These are phyloP conservation scores for Cubamyces lactineus DNA, from an alignment of 768 basidiomycete species.

Conservation along the genomic window DNA sequence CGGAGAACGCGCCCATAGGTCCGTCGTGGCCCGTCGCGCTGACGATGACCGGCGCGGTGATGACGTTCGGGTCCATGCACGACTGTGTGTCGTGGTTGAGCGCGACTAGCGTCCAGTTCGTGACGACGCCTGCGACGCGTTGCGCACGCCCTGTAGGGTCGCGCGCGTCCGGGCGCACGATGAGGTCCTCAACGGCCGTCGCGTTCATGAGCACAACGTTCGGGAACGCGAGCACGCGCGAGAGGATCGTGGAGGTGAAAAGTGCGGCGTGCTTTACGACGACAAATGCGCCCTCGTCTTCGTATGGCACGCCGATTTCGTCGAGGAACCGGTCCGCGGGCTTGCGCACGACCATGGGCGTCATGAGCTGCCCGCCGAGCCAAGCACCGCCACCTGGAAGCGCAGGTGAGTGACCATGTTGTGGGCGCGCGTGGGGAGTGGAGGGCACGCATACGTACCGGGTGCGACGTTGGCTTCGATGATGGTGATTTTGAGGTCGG, in stretches of 20 bases:
- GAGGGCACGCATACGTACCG: constrained; percentile 35
- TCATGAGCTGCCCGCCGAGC: constrained; percentile 81
- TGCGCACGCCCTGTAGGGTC: constrained; percentile 35
- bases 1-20: constrained; percentile 81
- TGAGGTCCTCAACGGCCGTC: constrained; percentile 80
- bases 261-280: constrained; percentile 83
- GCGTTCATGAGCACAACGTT: constrained; percentile 80
- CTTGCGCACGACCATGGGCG: constrained; percentile 80
- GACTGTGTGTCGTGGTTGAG: constrained; percentile 76
- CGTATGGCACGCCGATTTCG: constrained; percentile 71
- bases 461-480: constrained; percentile 82
- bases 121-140: constrained; percentile 56
- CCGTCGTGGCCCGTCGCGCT: constrained; percentile 80
- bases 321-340: constrained; percentile 73
- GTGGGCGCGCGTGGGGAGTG: neutral
- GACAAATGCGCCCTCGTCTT: constrained; percentile 77
- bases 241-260: constrained; percentile 78
- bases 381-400: constrained; percentile 61
- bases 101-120: constrained; percentile 55
- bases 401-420: neutral
- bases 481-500: constrained; percentile 67
- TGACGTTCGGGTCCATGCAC: constrained; percentile 70
- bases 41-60: constrained; percentile 76
- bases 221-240: constrained; percentile 67
- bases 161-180: constrained; percentile 58